These are phyloP conservation scores for Acacia acuminata DNA, from an alignment of 306 rosid species.

Conservation along the genomic window DNA sequence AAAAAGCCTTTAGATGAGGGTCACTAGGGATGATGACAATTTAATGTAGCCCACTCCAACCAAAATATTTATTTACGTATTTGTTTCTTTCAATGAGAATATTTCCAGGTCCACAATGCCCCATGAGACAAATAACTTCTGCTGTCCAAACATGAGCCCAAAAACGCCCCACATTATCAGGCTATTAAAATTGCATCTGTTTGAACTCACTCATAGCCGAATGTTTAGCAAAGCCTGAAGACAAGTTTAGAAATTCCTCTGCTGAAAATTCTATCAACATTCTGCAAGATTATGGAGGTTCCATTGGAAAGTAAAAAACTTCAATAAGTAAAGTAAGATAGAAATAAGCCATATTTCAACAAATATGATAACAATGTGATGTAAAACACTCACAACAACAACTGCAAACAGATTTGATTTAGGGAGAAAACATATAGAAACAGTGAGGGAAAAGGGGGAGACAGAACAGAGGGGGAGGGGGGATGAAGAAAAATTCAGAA, in stretches of 20 bases:
- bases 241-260: neutral
- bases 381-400: too few species aligned
- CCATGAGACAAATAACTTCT: neutral
- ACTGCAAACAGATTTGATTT: too few species aligned
- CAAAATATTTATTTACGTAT: neutral
- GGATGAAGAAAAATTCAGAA: too few species aligned
- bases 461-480: too few species aligned
- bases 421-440: too few species aligned
- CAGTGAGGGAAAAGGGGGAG: too few species aligned
- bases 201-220: neutral
- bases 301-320: neutral
- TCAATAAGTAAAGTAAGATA: neutral
- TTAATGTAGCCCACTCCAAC: neutral
- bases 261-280: neutral
- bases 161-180: too few species aligned
- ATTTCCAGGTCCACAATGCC: neutral
- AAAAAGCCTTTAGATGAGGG: neutral
- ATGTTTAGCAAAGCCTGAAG: neutral
- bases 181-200: neutral
- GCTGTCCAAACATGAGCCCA: neutral
- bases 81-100: neutral
- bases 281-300: neutral
- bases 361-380: neutral
- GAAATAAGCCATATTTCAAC: neutral
- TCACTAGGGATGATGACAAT: neutral